Evolutionary conservation across 345 rosid genomes (phyloP).

Genomic region (Linum lewisii): DNA sequence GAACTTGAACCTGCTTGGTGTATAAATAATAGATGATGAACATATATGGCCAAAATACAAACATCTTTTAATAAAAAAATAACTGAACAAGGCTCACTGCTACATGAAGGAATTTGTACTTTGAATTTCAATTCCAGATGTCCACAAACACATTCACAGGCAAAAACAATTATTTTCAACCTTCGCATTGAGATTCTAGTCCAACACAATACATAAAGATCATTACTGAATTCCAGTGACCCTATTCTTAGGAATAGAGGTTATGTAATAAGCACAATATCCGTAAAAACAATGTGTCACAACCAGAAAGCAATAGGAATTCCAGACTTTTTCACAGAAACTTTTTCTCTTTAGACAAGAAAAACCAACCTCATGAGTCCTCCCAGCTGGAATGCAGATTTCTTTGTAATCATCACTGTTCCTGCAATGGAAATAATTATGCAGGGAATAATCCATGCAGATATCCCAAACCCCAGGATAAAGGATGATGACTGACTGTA

Average conservation of each 20-base stretch:
- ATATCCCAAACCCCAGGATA: not conserved
- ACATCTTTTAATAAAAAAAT: not conserved
- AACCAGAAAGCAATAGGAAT: conserved; percentile 5
- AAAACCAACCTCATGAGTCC: conserved; percentile 59
- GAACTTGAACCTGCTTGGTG: no score
- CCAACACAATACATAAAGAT: no score
- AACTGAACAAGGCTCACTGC: no score
- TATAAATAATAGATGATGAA: not conserved
- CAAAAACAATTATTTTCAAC: no score
- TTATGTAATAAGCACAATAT: no score
- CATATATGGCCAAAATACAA: not conserved
- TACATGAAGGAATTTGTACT: no score
- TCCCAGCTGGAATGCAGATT: conserved; percentile 71
- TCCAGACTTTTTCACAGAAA: not conserved
- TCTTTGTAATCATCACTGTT: conserved; percentile 79
- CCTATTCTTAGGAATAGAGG: no score
- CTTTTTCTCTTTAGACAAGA: not conserved
- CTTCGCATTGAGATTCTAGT: no score
- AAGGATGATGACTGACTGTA: not conserved
- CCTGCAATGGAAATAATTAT: conserved; percentile 31
- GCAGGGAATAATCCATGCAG: not conserved
- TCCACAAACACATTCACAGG: no score
- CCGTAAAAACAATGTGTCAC: not conserved
- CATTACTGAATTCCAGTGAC: no score
- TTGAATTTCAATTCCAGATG: no score